Percentiles rank a stretch among this genome's conserved stretches.
These are phyloP conservation scores for Vicia sativa DNA, from an alignment of 306 rosid species.

Conservation along the genomic window DNA sequence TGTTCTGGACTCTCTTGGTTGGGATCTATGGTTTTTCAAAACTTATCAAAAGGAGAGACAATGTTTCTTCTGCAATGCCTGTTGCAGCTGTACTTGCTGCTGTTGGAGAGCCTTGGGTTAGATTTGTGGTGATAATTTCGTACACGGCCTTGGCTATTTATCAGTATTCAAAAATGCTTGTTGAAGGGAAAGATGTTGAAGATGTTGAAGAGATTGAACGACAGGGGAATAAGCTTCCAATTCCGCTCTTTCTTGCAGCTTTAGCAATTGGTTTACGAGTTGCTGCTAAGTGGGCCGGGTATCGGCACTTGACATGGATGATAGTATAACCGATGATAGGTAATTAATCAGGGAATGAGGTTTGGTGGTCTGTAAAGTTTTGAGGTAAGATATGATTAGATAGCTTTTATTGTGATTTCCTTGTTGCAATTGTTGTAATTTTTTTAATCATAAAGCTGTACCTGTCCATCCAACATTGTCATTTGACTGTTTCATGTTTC, in stretches of 20 bases:
- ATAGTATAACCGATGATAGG: conserved; percentile 45
- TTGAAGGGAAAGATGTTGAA: conserved; percentile 53
- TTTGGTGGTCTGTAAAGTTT: conserved; percentile 29
- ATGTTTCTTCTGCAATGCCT: conserved; percentile 80
- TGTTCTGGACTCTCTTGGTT: conserved; percentile 83
- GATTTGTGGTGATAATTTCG: conserved; percentile 63
- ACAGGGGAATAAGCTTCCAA: conserved; percentile 52
- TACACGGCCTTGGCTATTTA: conserved; percentile 62
- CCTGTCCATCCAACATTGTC: conserved; percentile 26
- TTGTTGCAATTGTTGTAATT: conserved; percentile 21
- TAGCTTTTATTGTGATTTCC: conserved; percentile 30
- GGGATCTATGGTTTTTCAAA: conserved; percentile 68
- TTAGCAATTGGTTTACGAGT: conserved; percentile 77
- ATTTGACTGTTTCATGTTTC: conserved; percentile 3
- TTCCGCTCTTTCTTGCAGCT: conserved; percentile 73
- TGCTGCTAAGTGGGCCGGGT: conserved; percentile 93
- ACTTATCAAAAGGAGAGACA: conserved; percentile 62
- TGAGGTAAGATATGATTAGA: conserved; percentile 36
- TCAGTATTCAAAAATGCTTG: conserved; percentile 57
- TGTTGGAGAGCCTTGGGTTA: conserved; percentile 91
- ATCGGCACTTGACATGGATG: conserved; percentile 95
- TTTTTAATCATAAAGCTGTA: conserved; percentile 22
- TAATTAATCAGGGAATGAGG: background rate
- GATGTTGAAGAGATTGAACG: conserved; percentile 43
- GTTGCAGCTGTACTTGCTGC: conserved; percentile 81